A percentile compares a stretch with the other conserved stretches of the same genome.
Conservation (phyloP, 106 monocot species). For the Dendrobium chrysotoxum region DNA sequence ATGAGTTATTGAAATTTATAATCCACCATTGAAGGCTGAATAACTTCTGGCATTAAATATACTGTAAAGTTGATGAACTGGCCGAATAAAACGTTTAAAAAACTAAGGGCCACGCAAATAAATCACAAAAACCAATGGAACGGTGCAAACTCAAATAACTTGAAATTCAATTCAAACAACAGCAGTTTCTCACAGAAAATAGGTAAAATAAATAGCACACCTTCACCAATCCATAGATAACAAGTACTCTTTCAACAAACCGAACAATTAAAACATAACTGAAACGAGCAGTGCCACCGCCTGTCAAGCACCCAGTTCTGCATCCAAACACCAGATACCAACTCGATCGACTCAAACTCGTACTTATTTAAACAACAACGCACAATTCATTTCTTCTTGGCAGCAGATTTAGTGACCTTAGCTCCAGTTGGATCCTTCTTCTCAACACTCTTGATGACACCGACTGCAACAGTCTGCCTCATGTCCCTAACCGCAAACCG, state of each 20-base stretch:
- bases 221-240: no score
- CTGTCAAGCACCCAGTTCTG: conserved; percentile 72
- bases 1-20: no score
- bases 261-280: neutral
- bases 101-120: no score
- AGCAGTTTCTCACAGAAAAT: neutral
- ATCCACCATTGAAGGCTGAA: no score
- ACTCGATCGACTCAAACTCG: neutral
- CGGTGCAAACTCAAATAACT: neutral
- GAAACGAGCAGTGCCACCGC: conserved; percentile 29
- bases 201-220: neutral
- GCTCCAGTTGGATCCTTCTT: conserved; percentile 75
- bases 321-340: conserved; percentile 29
- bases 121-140: neutral
- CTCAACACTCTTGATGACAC: conserved; percentile 78
- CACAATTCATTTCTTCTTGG: conserved; percentile 65
- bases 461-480: conserved; percentile 78
- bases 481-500: conserved; percentile 68
- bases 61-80: no score
- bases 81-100: no score
- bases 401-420: conserved; percentile 67
- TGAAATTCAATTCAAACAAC: neutral
- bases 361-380: neutral
- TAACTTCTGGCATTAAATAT: no score
- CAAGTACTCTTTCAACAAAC: neutral